Conservation (phyloP, 2,329 filamentous ascomycete species). For the Aspergillus fumigatiaffinis region DNA sequence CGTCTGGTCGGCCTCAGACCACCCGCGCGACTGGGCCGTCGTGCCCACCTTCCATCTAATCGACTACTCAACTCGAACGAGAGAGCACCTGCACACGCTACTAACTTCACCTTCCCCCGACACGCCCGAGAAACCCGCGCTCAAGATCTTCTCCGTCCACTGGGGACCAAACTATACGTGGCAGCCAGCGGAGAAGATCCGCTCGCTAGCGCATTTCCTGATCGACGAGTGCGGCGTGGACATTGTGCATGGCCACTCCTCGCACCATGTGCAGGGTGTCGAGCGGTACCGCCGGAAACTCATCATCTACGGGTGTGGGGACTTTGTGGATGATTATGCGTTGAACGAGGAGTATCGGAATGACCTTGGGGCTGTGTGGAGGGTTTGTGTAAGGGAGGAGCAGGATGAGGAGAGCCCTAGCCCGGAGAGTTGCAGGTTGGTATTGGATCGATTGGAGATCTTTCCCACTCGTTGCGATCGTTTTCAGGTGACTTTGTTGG, state of each 20-base stretch:
- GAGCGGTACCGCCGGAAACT: conserved; percentile 34
- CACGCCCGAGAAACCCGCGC: conserved; percentile 7
- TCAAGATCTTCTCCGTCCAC: conserved; percentile 40
- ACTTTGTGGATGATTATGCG: conserved; percentile 44
- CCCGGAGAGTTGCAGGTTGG: conserved; percentile 8
- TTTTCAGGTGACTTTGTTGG: conserved; percentile 32
- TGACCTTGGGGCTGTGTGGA: conserved; percentile 40
- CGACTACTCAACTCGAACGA: conserved; percentile 27
- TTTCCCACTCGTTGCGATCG: conserved; percentile 33
- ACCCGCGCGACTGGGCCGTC: conserved; percentile 31
- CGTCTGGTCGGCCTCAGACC: conserved; percentile 36
- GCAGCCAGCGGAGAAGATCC: conserved; percentile 29
- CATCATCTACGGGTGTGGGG: conserved; percentile 41
- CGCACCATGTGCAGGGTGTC: conserved; percentile 41
- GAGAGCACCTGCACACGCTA: conserved; percentile 20
- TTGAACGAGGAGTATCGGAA: conserved; percentile 33
- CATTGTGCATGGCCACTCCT: conserved; percentile 40
- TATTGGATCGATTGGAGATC: conserved; percentile 28
- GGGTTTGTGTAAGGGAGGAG: conserved; percentile 25
- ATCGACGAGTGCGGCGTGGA: conserved; percentile 41
- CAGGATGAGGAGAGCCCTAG: not conserved
- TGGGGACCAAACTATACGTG: conserved; percentile 42
- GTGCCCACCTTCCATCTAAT: conserved; percentile 36
- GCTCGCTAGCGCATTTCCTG: conserved; percentile 35
- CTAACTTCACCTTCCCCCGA: conserved; percentile 5